These are phyloP conservation scores for Garcia nutans DNA, from an alignment of 345 rosid genomes.

Conservation along the genomic window DNA sequence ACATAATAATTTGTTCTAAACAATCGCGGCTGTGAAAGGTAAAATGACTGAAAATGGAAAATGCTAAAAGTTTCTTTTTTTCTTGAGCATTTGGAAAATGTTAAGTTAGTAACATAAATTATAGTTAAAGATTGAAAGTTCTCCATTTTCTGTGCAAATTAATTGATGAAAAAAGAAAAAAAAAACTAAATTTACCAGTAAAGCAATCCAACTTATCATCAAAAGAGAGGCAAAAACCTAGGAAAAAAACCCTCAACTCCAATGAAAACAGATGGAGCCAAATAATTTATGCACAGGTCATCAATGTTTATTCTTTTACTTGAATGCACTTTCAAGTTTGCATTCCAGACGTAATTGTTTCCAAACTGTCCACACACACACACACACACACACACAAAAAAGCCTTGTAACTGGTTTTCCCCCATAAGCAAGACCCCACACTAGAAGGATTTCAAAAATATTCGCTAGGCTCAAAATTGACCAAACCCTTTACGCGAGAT, in stretches of 20 bases:
- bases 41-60: no score
- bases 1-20: background rate
- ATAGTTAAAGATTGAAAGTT: background rate
- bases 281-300: background rate
- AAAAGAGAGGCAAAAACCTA: no score
- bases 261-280: background rate
- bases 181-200: background rate
- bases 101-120: background rate
- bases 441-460: background rate
- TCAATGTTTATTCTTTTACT: background rate
- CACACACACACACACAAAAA: no score
- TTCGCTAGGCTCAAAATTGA: background rate
- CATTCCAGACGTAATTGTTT: no score
- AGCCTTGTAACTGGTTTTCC: background rate
- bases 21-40: background rate
- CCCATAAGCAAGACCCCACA: background rate
- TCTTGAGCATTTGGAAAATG: no score
- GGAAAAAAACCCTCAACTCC: background rate
- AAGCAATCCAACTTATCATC: background rate
- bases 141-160: background rate
- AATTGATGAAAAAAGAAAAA: no score
- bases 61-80: no score
- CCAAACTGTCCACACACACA: background rate
- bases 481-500: background rate
- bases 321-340: background rate